phyloP scores from a whole-genome alignment of 2,329 filamentous ascomycete species.

The Didymella segeticola region DNA sequence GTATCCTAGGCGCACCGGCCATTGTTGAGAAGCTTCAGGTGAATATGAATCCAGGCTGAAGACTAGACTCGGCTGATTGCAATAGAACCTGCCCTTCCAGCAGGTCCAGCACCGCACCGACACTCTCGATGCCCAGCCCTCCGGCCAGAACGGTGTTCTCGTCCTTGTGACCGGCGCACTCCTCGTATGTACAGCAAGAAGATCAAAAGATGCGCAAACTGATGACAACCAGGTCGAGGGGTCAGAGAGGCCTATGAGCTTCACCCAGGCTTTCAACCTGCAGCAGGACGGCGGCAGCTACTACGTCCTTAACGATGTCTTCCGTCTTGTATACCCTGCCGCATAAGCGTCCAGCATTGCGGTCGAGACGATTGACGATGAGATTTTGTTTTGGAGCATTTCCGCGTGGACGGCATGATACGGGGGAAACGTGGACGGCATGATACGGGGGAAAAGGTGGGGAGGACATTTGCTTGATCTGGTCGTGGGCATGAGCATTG shows the following conservation, averaged over 20 bases:
- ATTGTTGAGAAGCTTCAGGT: conserved; percentile 87
- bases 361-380: conserved; percentile 14
- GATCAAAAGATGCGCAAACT: not conserved
- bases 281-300: conserved; percentile 72
- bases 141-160: conserved; percentile 71
- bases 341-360: conserved; percentile 31
- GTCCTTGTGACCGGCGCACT: conserved; percentile 90
- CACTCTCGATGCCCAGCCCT: conserved; percentile 85
- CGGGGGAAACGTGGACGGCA: conserved; percentile 12
- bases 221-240: conserved; percentile 71
- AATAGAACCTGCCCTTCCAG: conserved; percentile 77
- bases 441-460: conserved; percentile 8
- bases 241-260: conserved; percentile 86
- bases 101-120: conserved; percentile 79
- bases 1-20: conserved; percentile 65
- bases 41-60: conserved; percentile 44
- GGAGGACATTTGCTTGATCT: conserved; percentile 14
- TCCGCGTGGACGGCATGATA: conserved; percentile 19
- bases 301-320: conserved; percentile 93
- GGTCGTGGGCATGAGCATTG: conserved; percentile 3
- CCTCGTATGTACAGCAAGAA: conserved; percentile 63
- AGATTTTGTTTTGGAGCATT: conserved; percentile 23
- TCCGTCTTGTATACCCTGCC: conserved; percentile 79
- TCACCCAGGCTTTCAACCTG: conserved; percentile 88
- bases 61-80: conserved; percentile 22